These are phyloP conservation scores for Pseudonitzschia pungens DNA, from an alignment of 108 stramenopile species.

Conservation along the genomic window DNA sequence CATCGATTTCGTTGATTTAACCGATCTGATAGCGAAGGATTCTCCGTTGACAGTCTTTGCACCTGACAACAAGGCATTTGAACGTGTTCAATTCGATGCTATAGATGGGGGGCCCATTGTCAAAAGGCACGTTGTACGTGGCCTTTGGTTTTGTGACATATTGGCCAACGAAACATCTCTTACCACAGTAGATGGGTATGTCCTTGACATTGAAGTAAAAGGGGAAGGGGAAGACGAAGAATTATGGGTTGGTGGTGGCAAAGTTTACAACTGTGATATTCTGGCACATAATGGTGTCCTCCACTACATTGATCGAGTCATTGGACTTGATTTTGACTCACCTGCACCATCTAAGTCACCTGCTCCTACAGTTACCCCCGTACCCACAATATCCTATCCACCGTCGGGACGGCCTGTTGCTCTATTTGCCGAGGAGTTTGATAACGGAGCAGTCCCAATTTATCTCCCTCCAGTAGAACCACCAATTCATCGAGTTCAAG, in stretches of 20 bases:
- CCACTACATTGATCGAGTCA: slow-evolving; percentile 42
- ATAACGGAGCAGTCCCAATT: slow-evolving; percentile 14
- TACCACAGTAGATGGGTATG: slow-evolving; percentile 17
- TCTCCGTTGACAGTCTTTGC: slow-evolving; percentile 37
- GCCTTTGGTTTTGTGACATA: slow-evolving; percentile 28
- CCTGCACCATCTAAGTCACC: slow-evolving; percentile 34
- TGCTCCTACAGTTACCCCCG: slow-evolving; percentile 36
- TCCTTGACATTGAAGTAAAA: slow-evolving; percentile 16
- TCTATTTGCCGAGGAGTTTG: slow-evolving; percentile 5
- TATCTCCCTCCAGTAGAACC: slow-evolving; percentile 14
- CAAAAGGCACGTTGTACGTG: slow-evolving; percentile 29
- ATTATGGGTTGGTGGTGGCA: slow-evolving; percentile 35
- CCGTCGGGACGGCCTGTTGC: slow-evolving; percentile 21
- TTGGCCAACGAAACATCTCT: slow-evolving; percentile 30
- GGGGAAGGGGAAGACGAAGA: slow-evolving; percentile 22
- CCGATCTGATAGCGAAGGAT: slow-evolving; percentile 28
- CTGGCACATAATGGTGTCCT: slow-evolving; percentile 39
- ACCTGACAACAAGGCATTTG: slow-evolving; percentile 33
- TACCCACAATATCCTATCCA: slow-evolving; percentile 13
- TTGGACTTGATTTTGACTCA: slow-evolving; percentile 33
- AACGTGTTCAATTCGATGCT: slow-evolving; percentile 25
- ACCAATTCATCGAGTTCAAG: slow-evolving; percentile 3
- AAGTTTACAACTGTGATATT: slow-evolving; percentile 33
- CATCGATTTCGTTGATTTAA: slow-evolving; percentile 37
- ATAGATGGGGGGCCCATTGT: slow-evolving; percentile 32